Evolutionary conservation across 306 rosid species (phyloP), one percentile per base, ranked within the genome.

Genomic region (Ammopiptanthus mongolicus): DNA sequence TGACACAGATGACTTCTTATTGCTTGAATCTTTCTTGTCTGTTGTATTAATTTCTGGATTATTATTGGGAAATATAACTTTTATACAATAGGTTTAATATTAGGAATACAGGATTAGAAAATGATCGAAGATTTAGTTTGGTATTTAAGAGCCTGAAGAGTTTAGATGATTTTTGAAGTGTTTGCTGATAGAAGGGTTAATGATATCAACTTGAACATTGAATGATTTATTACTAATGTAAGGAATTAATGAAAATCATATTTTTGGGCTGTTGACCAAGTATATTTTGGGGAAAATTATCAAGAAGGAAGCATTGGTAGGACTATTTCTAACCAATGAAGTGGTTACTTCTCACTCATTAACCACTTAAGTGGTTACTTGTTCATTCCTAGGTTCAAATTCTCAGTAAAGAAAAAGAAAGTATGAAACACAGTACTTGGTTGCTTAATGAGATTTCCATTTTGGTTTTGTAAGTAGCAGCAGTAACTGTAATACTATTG

Each of bases 91-190:
- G 13, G 13, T 8, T 36, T 29, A 36, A 22, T 64, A 25, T 23
- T 51, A 63, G 55, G 55, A 63, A 19, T 51, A 64, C 51, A 47
- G 34, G 55, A 64, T 46, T 51, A 64, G 70, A 74, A 62, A 34
- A 29, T 51, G 42, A 63, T 23, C 52, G 50, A 36, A 36, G 31
- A 2, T 22, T 41, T 10, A 14, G 15, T 19, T 11, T 15, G 53
- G 9, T 34, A 50, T 48, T 13, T 14, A 29, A 44, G 25, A 60
- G 29, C 15, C 6, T 17, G n/a, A 59, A 29, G 60, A 18, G 48
- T 25, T 44, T 11, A 28, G 60, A 46, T 46, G 34, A 44, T 50
- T 58, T 41, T 28, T 58, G 58, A 42, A 31, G 47, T 60, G 58
- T 44, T 73, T 37, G 29, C 2, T 69, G 55, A n/a, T n/a, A 11